phyloP scores from a whole-genome alignment of 495 filamentous ascomycete genomes.

The Eremomyces bilateralis region DNA sequence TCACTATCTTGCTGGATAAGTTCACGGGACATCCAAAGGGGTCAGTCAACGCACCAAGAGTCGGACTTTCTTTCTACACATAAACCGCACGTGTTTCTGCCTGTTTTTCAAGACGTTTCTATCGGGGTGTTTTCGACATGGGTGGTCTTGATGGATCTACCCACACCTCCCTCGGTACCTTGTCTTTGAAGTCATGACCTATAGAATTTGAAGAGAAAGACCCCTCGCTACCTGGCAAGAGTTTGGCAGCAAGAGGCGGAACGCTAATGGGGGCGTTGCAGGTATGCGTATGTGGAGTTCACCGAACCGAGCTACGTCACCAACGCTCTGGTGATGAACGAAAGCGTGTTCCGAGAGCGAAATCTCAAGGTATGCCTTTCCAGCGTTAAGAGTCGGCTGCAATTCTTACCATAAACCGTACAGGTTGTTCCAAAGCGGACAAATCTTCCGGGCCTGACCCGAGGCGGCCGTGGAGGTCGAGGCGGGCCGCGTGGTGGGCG shows the following conservation, averaged over 20 bases:
- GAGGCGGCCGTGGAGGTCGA: conserved; percentile 48
- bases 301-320: conserved; percentile 84
- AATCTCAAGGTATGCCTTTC: conserved; percentile 57
- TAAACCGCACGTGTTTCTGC: conserved; percentile 3
- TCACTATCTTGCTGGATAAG: conserved; percentile 94
- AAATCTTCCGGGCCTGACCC: conserved; percentile 79
- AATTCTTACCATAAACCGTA: conserved; percentile 3
- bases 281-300: conserved; percentile 98
- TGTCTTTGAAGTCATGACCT: conserved; percentile 1
- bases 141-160: too few relatives aligned
- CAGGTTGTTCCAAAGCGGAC: conserved; percentile 93
- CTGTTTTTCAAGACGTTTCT: background rate
- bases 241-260: conserved; percentile 23
- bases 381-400: conserved; percentile 5
- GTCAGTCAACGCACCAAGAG: conserved; percentile 31
- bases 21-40: conserved; percentile 97
- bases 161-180: background rate
- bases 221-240: conserved; percentile 29
- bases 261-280: conserved; percentile 31
- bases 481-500: conserved; percentile 36
- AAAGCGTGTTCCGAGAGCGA: conserved; percentile 85
- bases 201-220: too few relatives aligned
- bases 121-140: background rate
- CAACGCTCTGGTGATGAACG: conserved; percentile 84
- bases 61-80: conserved; percentile 11